These are phyloP conservation scores for Arachis stenosperma DNA, from an alignment of 306 rosid genomes.

Conservation along the genomic window DNA sequence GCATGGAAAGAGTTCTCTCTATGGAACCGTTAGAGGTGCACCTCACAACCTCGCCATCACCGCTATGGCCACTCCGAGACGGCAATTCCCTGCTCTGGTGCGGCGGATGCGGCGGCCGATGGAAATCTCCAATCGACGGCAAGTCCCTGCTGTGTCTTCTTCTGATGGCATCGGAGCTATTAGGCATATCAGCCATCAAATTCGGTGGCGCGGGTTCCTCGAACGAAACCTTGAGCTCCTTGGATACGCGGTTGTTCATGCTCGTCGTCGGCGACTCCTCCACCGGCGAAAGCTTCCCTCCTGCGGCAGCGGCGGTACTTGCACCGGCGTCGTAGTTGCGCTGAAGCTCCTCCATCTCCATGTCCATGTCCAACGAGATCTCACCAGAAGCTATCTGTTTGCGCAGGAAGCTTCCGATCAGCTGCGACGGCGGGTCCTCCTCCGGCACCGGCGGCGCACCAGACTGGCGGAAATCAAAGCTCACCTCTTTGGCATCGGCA, in stretches of 20 bases:
- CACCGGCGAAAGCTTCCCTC: slow-evolving; percentile 48
- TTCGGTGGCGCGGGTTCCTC: slow-evolving; percentile 44
- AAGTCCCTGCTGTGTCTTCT: slow-evolving; percentile 56
- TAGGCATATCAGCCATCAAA: not conserved
- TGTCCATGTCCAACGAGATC: slow-evolving; percentile 79
- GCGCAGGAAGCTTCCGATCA: slow-evolving; percentile 71
- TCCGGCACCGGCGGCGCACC: slow-evolving; percentile 8
- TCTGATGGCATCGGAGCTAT: slow-evolving; percentile 45
- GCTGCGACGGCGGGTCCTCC: slow-evolving; percentile 84
- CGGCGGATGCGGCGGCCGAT: slow-evolving; percentile 44
- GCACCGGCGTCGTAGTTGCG: slow-evolving; percentile 18
- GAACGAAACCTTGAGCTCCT: slow-evolving; percentile 68
- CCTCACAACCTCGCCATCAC: slow-evolving; percentile 59
- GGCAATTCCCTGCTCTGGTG: slow-evolving; percentile 33
- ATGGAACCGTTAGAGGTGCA: slow-evolving; percentile 77
- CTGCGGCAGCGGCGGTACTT: not conserved
- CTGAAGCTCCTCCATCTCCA: slow-evolving; percentile 86
- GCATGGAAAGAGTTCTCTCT: slow-evolving; percentile 63
- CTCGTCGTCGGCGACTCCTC: slow-evolving; percentile 58
- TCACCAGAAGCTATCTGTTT: slow-evolving; percentile 80
- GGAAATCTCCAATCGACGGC: slow-evolving; percentile 25
- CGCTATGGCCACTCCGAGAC: slow-evolving; percentile 1
- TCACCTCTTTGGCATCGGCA: not conserved
- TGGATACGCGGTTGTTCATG: slow-evolving; percentile 31
- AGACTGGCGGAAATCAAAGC: slow-evolving; percentile 51